Base-by-base conservation (phyloP, 495 filamentous ascomycete genomes). In the Penicillium macrosclerotiorum region DNA sequence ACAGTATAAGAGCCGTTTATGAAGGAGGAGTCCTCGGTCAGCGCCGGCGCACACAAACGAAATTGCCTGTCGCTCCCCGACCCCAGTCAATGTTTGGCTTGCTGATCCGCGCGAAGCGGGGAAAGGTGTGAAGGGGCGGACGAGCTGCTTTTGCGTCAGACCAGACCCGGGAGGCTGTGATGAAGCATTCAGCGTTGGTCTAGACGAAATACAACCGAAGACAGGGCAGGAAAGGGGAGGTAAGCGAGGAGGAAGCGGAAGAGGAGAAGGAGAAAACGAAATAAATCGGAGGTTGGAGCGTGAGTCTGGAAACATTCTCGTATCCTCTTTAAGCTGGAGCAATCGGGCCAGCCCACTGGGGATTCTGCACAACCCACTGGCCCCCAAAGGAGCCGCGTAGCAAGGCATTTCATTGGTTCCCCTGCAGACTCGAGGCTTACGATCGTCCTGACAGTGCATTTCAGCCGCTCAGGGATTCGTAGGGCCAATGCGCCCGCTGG, bases 61-160 rank as follows among this genome's bases (percentile, higher is more conserved):
- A 20, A n/a, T 9, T 37, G 4, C 14, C 18, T 18, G 24, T 41
- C 8, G 7, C 38, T 41, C 22, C n/a, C 6, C 3, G 30, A 8
- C 26, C 33, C 8, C 16, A 20, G 14, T 11, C 3, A 13, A 30
- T 16, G 38, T 17, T 51, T 37, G 18, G 37, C 22, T 45, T 37
- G 38, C 43, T 32, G 30, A 42, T 49, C 37, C 22, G 37, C 42
- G 46, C 19, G 43, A 22, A 27, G 43, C 23, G 37, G 37, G 36
- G 32, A 49, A 42, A 32, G 32, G 45, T 24, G 26, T 8, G 7
- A 14, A 13, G 36, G 37, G 3, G 27, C n/a, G 16, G 14, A 9
- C 19, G 9, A 22, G 11, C 30, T 24, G 13, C 31, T 22, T 20
- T 16, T 24, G 6, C 2, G 13, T 18, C 31, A 8, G 20, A 19